phyloP scores from a whole-genome alignment of 768 basidiomycete genomes.

The Suillus spraguei region DNA sequence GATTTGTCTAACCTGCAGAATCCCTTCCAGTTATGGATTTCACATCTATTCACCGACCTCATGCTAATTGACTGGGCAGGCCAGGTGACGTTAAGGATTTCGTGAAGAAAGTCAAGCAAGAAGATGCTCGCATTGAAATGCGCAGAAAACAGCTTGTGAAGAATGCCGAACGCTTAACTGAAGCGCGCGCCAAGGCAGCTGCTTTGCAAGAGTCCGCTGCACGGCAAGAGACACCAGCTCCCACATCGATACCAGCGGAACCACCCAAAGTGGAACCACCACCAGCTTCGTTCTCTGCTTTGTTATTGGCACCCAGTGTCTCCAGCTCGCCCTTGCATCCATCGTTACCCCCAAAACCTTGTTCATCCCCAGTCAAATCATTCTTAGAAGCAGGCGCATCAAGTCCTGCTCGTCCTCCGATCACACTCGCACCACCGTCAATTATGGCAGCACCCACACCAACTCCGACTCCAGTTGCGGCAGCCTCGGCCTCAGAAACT shows the following conservation, averaged over 20 bases:
- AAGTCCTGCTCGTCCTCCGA: slow-evolving; percentile 25
- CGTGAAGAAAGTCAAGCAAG: slow-evolving; percentile 67
- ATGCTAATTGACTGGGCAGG: slow-evolving; percentile 36
- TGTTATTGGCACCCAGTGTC: slow-evolving; percentile 8
- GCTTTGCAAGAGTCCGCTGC: slow-evolving; percentile 27
- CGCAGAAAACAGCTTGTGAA: slow-evolving; percentile 44
- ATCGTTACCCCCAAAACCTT: slow-evolving; percentile 74
- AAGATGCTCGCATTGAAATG: slow-evolving; percentile 62
- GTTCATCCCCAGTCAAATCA: slow-evolving; percentile 37
- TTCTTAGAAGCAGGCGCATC: slow-evolving; percentile 36
- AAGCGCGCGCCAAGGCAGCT: slow-evolving; percentile 46
- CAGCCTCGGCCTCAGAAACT: slow-evolving; percentile 26
- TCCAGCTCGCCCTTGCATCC: slow-evolving; percentile 58
- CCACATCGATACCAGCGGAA: slow-evolving; percentile 16
- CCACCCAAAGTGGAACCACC: slow-evolving; percentile 24
- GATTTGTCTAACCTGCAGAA: slow-evolving; percentile 62
- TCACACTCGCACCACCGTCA: slow-evolving; percentile 4
- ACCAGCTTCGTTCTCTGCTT: slow-evolving; percentile 6
- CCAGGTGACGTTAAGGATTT: slow-evolving; percentile 77
- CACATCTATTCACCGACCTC: slow-evolving; percentile 5
- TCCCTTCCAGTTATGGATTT: slow-evolving; percentile 61
- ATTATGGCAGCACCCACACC: slow-evolving; percentile 14
- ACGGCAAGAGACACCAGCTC: slow-evolving; percentile 23
- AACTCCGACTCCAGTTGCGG: slow-evolving; percentile 15
- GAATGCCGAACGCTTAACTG: slow-evolving; percentile 39